These are phyloP conservation scores for Phanerodontia chrysosporium DNA, from an alignment of 768 basidiomycete species.

Conservation along the genomic window DNA sequence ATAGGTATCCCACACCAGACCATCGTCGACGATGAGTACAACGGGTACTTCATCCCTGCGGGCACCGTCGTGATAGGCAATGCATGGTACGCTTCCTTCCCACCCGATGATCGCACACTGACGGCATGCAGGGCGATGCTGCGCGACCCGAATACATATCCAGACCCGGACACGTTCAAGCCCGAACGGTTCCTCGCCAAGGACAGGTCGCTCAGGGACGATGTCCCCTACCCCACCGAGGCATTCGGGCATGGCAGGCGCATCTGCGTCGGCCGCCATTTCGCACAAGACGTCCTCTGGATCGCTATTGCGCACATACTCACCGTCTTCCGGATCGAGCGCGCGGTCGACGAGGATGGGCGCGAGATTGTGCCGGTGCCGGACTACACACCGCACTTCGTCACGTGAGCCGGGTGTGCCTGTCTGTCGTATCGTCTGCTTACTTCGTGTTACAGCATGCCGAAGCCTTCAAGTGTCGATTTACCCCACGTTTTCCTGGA, in stretches of 20 bases:
- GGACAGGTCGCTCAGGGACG: not conserved
- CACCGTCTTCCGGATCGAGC: not conserved
- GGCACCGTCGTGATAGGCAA: not conserved
- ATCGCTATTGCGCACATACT: not conserved
- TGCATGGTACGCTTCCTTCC: not conserved
- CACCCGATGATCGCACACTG: not conserved
- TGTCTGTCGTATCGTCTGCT: too few species aligned
- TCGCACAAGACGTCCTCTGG: not conserved
- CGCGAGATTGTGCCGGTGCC: not conserved
- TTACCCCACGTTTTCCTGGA: too few species aligned
- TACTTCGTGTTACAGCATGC: too few species aligned
- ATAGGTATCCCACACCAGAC: not conserved
- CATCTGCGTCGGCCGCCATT: not conserved
- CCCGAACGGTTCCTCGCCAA: slow-evolving; percentile 3
- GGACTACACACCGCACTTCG: too few species aligned
- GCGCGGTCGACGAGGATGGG: not conserved
- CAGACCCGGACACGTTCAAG: slow-evolving; percentile 37
- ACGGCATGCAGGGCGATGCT: slow-evolving; percentile 19
- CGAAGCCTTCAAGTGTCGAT: too few species aligned
- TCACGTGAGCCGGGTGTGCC: too few species aligned
- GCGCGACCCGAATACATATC: slow-evolving; percentile 45
- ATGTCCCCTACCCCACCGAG: slow-evolving; percentile 3
- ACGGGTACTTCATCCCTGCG: slow-evolving; percentile 1
- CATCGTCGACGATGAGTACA: not conserved
- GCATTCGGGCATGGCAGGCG: slow-evolving; percentile 13